Base-by-base conservation (phyloP, 75 land plant species). In the Pinus taeda region DNA sequence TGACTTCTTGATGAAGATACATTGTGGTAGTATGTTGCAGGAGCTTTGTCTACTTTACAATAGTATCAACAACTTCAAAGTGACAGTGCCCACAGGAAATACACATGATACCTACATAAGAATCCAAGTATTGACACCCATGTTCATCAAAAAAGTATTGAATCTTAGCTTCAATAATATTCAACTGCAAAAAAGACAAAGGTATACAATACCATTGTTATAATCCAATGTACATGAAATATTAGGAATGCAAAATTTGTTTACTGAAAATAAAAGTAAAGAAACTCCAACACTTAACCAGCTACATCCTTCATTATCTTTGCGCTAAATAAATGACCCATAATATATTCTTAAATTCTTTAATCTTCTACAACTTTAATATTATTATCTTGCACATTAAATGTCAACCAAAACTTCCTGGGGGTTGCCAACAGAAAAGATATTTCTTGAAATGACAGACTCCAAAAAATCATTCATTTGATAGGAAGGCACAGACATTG, bases 1-100 rank as follows among this genome's bases (percentile, higher is more conserved):
- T 85, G 33, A 97, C 84, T 49, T 92, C 87, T 74, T 86, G 84
- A 74, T 94, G 90, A 57, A 97, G 90, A 74, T 97, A 97, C 11
- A 97, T 79, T 21, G 89, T 82, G 14, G 98, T 92, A 36, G 98
- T 89, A 67, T 97, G 99, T 20, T 94, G 95, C 59, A 97, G 45
- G 20, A 86, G 83, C 45, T 84, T 90, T 0, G 85, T 89, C 75
- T 97, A 98, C 22, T 81, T 79, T 42, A 90, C 74, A 20, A 97
- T 88, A 24, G 98, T 95, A 29, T 90, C 85, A 8, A 92, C 88
- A 37, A 97, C 92, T 60, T 91, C 93, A 5, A 93, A 95, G 66
- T 97, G 99, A 60, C 95, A 89, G 78, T 97, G 99, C 1, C 99
- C 99, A 61, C 95, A 94, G 57, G 89, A 91, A 9, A 97, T 98